Conservation (phyloP, 1,284 basidiomycete genomes). For the Grifola frondosa region DNA sequence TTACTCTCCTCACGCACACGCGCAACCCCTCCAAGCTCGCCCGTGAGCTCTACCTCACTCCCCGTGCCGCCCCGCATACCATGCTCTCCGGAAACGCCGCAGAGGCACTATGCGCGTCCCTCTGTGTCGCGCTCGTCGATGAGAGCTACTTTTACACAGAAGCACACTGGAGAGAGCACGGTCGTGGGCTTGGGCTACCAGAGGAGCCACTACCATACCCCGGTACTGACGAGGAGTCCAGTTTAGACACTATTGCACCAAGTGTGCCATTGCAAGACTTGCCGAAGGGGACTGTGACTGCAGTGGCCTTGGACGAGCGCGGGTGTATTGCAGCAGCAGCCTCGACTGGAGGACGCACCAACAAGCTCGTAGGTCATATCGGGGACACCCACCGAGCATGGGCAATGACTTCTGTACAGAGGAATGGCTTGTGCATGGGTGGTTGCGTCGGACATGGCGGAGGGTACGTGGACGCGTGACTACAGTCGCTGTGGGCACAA, state of each 20-base stretch:
- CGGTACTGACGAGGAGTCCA: conserved; percentile 19
- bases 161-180: conserved; percentile 71
- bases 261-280: conserved; percentile 53
- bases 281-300: conserved; percentile 80
- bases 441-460: conserved; percentile 40
- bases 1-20: conserved; percentile 64
- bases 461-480: conserved; percentile 38
- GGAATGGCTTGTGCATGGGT: conserved; percentile 56
- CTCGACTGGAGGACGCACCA: conserved; percentile 79
- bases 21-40: conserved; percentile 76
- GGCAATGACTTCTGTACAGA: conserved; percentile 83
- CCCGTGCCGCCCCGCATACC: conserved; percentile 58
- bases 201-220: conserved; percentile 53
- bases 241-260: too few species aligned
- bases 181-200: conserved; percentile 67
- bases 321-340: conserved; percentile 75
- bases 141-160: conserved; percentile 77
- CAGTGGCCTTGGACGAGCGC: conserved; percentile 72
- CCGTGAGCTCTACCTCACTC: conserved; percentile 67
- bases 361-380: conserved; percentile 78
- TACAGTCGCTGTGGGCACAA: conserved; percentile 65
- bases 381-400: conserved; percentile 81
- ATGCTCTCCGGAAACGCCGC: conserved; percentile 68
- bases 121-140: conserved; percentile 61
- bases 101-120: conserved; percentile 55